Evolutionary conservation across 352 stramenopile species (phyloP).

Genomic region (Phytophthora multivora): DNA sequence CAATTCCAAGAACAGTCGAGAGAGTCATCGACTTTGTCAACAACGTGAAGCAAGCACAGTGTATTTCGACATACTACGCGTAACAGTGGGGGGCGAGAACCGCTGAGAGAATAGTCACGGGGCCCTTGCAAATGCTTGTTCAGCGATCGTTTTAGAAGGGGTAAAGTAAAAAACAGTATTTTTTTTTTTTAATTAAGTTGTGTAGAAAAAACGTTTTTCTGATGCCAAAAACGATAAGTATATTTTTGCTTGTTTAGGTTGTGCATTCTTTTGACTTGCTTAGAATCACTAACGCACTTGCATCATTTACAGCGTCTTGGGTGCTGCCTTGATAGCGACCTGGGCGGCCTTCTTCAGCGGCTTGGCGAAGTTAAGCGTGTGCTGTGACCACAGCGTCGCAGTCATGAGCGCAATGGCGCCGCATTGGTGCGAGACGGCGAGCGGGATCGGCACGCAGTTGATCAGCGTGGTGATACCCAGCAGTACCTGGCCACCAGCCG

Average conservation of each 20-base stretch:
- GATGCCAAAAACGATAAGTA: no score
- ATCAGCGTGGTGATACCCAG: slow-evolving; percentile 98
- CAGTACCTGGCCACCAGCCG: slow-evolving; percentile 81
- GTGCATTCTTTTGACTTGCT: slow-evolving; percentile 3
- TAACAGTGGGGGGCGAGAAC: no score
- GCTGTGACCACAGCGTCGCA: slow-evolving; percentile 91
- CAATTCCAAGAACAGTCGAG: background rate
- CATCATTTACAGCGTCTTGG: slow-evolving; percentile 29
- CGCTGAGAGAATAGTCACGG: no score
- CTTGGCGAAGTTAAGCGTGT: slow-evolving; percentile 90
- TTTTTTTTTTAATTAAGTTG: no score
- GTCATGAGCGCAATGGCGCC: slow-evolving; percentile 95
- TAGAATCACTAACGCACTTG: no score
- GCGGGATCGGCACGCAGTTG: slow-evolving; percentile 95
- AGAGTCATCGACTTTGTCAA: no score
- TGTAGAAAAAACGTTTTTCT: no score
- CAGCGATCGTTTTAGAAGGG: no score
- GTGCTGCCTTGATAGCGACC: slow-evolving; percentile 40
- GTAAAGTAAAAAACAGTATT: no score
- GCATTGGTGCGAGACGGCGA: slow-evolving; percentile 96
- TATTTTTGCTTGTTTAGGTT: background rate
- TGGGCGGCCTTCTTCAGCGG: slow-evolving; percentile 50
- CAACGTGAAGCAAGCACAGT: no score
- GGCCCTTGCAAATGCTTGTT: no score
- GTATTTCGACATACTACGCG: no score